Evolutionary conservation across 2,329 filamentous ascomycete species (phyloP), one percentile per base, ranked within the genome.

Genomic region (Albophoma yamanashiensis): DNA sequence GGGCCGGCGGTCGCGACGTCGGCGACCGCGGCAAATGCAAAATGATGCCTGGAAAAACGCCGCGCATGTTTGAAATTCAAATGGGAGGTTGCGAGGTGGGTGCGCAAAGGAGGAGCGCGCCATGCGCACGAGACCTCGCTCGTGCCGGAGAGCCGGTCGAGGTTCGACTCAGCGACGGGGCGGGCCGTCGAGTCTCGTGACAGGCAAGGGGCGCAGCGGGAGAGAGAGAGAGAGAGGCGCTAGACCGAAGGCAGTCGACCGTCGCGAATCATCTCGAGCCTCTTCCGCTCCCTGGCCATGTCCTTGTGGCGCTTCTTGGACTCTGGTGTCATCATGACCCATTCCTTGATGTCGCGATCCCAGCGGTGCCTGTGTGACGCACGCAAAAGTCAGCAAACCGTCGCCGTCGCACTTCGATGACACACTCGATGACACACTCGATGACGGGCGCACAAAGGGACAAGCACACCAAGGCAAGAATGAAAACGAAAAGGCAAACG

Each of bases 341-440:
- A 89, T 65, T 84, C 78, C 67, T 83, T 85, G 53, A 76, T 70
- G 31, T 81, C 76, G 4, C 80, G 73, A 53, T 82, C 73, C 85
- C 86, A 89, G 40, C 71, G 73, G 68, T 89, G 86, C 27, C 86
- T 88, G 60, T 43, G 58, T 59, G 56, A 40, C 38, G 39, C 39
- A 45, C 31, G 20, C 14, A 36, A 31, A 31, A 22, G 40, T 50
- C 58, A 56, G 38, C 27, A 58, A 52, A 42, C 27, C 1, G 5
- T 20, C 20, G 27, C n/a, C 27, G 25, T 31, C 47, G 27, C 47
- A 34, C 25, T 15, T 15, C 7, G 47, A 34, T 27, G 3, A 12
- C 6, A 11, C 27, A 31, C 27, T 31, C 27, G 27, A 31, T 31
- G 27, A 31, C 27, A 31, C 27, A 31, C 27, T 5, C 27, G 27